phyloP scores from a whole-genome alignment of 257 asterid species.

The Przewalskia tangutica region DNA sequence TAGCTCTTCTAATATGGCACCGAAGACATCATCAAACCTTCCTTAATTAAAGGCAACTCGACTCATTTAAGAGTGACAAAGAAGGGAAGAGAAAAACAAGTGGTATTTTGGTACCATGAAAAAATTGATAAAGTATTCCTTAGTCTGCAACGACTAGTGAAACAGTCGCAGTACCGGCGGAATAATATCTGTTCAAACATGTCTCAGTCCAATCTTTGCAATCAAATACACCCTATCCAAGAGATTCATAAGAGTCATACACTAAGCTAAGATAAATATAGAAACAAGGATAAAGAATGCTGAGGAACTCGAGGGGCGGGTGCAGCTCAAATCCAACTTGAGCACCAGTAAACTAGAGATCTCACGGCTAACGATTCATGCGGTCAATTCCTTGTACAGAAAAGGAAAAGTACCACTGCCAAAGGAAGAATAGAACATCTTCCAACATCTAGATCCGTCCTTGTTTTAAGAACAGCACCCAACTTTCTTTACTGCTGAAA shows the following conservation, averaged over 20 bases:
- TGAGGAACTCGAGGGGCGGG: not conserved
- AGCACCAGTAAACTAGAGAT: not conserved
- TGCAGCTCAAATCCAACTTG: not conserved
- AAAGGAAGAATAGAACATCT: not conserved
- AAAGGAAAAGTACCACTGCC: not conserved
- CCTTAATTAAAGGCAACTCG: not conserved
- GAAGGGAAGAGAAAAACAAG: too few relatives aligned
- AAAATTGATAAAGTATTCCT: not conserved
- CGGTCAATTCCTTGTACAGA: not conserved
- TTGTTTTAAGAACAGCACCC: constrained; percentile 56
- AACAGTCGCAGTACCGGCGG: not conserved
- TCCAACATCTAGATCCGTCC: not conserved
- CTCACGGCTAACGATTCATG: not conserved
- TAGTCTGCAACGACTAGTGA: not conserved
- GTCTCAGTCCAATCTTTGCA: not conserved
- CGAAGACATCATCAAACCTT: too few relatives aligned
- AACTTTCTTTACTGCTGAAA: constrained; percentile 56
- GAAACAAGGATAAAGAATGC: not conserved
- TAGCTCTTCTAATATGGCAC: too few relatives aligned
- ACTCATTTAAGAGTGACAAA: not conserved
- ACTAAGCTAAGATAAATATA: not conserved
- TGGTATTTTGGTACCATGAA: not conserved
- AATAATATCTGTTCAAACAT: not conserved
- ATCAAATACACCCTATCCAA: not conserved
- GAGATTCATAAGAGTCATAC: not conserved